These are phyloP conservation scores for Metrosideros polymorpha DNA, from an alignment of 441 rosid species.

Conservation along the genomic window DNA sequence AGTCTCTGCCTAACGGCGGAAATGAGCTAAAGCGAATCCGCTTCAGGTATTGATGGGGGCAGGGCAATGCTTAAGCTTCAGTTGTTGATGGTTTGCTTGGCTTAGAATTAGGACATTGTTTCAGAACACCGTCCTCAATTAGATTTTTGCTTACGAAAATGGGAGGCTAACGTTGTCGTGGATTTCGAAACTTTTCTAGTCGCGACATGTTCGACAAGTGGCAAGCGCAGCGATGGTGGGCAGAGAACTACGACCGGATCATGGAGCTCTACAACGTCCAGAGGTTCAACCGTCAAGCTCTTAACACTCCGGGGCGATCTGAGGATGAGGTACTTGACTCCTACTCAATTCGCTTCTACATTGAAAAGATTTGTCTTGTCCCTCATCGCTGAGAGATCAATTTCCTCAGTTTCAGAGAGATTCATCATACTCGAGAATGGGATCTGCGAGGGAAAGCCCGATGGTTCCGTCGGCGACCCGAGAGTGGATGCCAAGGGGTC, in stretches of 20 bases:
- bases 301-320: slow-evolving; percentile 82
- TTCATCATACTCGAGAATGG: slow-evolving; percentile 68
- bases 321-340: slow-evolving; percentile 73
- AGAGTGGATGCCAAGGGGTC: slow-evolving; percentile 76
- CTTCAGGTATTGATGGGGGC: slow-evolving; percentile 53
- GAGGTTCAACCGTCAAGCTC: slow-evolving; percentile 93
- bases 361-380: neutral
- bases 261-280: slow-evolving; percentile 98
- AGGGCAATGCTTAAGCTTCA: neutral
- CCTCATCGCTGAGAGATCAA: neutral
- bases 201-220: slow-evolving; percentile 96
- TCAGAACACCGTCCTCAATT: neutral
- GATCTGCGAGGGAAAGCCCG: slow-evolving; percentile 72
- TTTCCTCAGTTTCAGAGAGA: slow-evolving; percentile 50
- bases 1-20: slow-evolving; percentile 88
- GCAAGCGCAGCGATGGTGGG: slow-evolving; percentile 99
- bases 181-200: slow-evolving; percentile 33
- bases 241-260: slow-evolving; percentile 87
- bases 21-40: slow-evolving; percentile 95
- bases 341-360: neutral
- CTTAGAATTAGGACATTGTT: neutral
- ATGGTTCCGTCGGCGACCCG: slow-evolving; percentile 29
- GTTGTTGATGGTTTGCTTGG: neutral
- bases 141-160: neutral
- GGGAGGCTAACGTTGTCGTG: slow-evolving; percentile 11